Conservation (phyloP, 2,329 filamentous ascomycete species). For the Nemania sp. region DNA sequence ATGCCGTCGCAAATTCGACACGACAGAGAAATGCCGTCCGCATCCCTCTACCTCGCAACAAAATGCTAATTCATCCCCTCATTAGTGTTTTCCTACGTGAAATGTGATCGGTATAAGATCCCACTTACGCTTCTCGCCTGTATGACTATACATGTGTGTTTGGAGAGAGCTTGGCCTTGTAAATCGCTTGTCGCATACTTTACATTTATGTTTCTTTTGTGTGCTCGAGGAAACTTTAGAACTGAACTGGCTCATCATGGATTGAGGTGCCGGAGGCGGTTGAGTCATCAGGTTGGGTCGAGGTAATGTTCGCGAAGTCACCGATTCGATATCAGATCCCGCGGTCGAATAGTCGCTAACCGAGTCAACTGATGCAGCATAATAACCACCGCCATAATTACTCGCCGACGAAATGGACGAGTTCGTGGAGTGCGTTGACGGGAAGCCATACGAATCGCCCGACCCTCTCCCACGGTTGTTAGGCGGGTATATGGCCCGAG, state of each 20-base stretch:
- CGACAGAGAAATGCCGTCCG: constrained; percentile 94
- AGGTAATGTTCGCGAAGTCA: constrained; percentile 81
- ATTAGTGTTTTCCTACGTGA: constrained; percentile 19
- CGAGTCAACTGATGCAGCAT: constrained; percentile 81
- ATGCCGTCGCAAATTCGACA: constrained; percentile 92
- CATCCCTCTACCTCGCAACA: constrained; percentile 93
- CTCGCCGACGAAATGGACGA: constrained; percentile 88
- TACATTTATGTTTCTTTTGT: constrained; percentile 99
- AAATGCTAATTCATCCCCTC: constrained; percentile 66
- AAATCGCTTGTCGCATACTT: constrained; percentile 97
- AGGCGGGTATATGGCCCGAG: constrained; percentile 83
- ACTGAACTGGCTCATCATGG: constrained; percentile 99
- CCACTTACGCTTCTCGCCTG: constrained; percentile 92
- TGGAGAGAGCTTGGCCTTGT: constrained; percentile 92
- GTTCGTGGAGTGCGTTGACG: constrained; percentile 78
- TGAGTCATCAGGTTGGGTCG: constrained; percentile 69
- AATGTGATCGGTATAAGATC: constrained; percentile 1
- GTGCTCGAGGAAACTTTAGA: constrained; percentile 95
- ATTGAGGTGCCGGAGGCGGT: constrained; percentile 82
- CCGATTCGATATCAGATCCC: constrained; percentile 82
- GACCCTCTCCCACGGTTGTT: constrained; percentile 68
- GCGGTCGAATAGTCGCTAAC: constrained; percentile 93
- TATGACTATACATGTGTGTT: constrained; percentile 98
- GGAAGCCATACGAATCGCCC: constrained; percentile 88
- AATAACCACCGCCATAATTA: constrained; percentile 81